Evolutionary conservation across 2,329 filamentous ascomycete species (phyloP), one percentile per base, ranked within the genome.

Genomic region (Cladosporium sp.): DNA sequence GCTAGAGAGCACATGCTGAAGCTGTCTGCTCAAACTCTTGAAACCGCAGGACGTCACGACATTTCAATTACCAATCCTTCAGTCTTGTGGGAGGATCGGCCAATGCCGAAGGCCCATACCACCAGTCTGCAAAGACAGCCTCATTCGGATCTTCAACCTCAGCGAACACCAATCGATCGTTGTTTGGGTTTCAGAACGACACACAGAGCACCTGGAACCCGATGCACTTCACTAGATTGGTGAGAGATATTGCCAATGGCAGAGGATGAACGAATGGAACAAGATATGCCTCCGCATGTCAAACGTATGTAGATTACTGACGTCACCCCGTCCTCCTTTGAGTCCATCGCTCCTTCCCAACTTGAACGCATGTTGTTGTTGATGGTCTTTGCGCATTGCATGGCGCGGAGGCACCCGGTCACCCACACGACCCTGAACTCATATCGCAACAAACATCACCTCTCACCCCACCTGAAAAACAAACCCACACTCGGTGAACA

Each of bases 291-390:
- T 21, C 21, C n/a, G 39, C n/a, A 46, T 46, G 4, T 8, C 7
- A 21, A 46, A 46, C n/a, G 51, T 54, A 54, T 54, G 51, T 54
- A 23, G 11, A 46, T 13, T 32, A 54, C 48, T 51, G 48, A 32
- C 32, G 51, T 26, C 51, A 28, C 25, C 51, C 25, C 26, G 10
- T 54, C 51, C 25, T 30, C 49, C 18, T 13, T 54, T 8, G 39
- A 46, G 28, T 30, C 51, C 28, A 54, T 54, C 51, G 51, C 51
- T 54, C 51, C 51, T 54, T 54, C 51, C 51, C 30, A 30, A 54
- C 18, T 54, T 54, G 28, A 28, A 54, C 30, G 51, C n/a, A 28
- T 46, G 39, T 46, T 46, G n/a, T 46, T 46, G 39, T 46, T 46
- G 39, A 46, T 46, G 39, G 39, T 23, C 39, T 46, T 46, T 46